phyloP scores from a whole-genome alignment of 1,284 basidiomycete genomes.

The Ganoderma meredithae region DNA sequence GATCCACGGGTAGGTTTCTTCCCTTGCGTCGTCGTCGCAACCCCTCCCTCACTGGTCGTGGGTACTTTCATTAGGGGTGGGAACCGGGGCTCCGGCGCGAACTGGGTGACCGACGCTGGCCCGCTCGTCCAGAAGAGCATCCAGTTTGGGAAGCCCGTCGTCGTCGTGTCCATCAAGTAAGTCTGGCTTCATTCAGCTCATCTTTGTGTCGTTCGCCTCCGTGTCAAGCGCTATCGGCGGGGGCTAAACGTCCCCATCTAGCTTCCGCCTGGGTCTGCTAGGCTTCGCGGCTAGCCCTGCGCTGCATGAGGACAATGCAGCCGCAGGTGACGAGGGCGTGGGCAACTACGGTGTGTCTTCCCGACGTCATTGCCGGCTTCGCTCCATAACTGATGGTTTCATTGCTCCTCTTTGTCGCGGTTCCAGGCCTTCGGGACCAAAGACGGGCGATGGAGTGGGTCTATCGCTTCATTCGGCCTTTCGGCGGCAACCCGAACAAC shows the following conservation, averaged over 20 bases:
- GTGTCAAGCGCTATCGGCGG: conserved; percentile 15
- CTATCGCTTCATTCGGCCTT: conserved; percentile 66
- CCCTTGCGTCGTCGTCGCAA: conserved; percentile 16
- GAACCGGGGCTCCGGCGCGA: conserved; percentile 73
- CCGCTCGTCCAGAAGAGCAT: conserved; percentile 73
- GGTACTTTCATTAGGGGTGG: conserved; percentile 57
- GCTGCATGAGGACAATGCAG: conserved; percentile 69
- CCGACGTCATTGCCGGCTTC: conserved; percentile 12
- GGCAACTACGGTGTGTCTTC: conserved; percentile 72
- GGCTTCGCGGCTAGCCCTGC: conserved; percentile 72
- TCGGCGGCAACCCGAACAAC: conserved; percentile 76
- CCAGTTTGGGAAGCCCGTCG: conserved; percentile 63
- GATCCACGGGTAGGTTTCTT: conserved; percentile 69
- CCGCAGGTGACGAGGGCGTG: conserved; percentile 69
- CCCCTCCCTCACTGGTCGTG: conserved; percentile 15
- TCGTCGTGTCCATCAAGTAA: conserved; percentile 80
- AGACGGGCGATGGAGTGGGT: conserved; percentile 76
- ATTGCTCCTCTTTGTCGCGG: neutral
- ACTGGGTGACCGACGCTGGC: conserved; percentile 79
- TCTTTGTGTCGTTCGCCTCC: conserved; percentile 19
- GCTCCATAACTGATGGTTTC: conserved; percentile 13
- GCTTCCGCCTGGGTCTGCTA: conserved; percentile 78
- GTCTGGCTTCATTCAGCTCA: conserved; percentile 37
- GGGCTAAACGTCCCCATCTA: conserved; percentile 41
- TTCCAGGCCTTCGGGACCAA: conserved; percentile 72